phyloP scores from a whole-genome alignment of 306 rosid genomes.

The Acacia crassicarpa region DNA sequence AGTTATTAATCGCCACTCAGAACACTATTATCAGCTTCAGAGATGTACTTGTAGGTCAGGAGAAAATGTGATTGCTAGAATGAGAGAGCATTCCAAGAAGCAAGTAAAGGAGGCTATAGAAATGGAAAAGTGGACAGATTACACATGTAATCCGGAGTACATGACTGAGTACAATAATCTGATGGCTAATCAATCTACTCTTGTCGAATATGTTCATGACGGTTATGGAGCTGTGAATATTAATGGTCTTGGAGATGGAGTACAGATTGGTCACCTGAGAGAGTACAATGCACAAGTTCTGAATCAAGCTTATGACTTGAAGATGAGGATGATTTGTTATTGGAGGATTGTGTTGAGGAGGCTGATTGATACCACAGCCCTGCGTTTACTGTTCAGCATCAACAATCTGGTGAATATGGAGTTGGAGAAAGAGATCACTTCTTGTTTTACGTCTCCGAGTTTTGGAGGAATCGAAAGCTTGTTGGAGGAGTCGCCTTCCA shows the following conservation, averaged over 20 bases:
- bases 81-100: conserved; percentile 25
- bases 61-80: neutral
- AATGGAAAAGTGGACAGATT: conserved; percentile 55
- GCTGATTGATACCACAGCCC: conserved; percentile 41
- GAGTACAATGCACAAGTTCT: neutral
- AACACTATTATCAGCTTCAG: neutral
- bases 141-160: conserved; percentile 50
- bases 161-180: conserved; percentile 27
- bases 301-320: conserved; percentile 48
- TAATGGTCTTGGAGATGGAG: neutral
- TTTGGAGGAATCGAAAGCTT: conserved; percentile 51
- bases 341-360: conserved; percentile 59
- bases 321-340: conserved; percentile 48
- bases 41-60: neutral
- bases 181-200: conserved; percentile 23
- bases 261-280: conserved; percentile 31
- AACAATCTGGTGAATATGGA: conserved; percentile 36
- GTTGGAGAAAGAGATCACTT: conserved; percentile 41
- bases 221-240: neutral
- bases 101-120: conserved; percentile 42
- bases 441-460: conserved; percentile 24
- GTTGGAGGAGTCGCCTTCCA: conserved; percentile 52
- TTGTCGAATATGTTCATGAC: neutral
- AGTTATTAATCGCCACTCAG: neutral
- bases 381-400: conserved; percentile 42